Evolutionary conservation across 108 stramenopile genomes (phyloP).

Genomic region (Skeletonema marinoi): DNA sequence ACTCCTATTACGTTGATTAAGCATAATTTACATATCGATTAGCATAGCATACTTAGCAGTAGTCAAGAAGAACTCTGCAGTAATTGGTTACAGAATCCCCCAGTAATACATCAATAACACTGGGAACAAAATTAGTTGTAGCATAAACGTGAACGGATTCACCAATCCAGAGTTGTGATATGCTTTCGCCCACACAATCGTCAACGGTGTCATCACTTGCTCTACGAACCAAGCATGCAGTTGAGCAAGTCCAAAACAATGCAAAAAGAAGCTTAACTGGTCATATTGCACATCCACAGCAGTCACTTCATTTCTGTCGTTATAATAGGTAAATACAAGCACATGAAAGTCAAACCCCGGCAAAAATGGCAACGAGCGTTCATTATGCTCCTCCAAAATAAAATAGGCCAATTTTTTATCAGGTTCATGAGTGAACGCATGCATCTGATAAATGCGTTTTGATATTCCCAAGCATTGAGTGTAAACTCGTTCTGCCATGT

Average conservation of each 20-base stretch:
- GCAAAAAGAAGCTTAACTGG: conserved; percentile 48
- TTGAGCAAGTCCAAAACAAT: conserved; percentile 45
- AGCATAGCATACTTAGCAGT: too few relatives aligned
- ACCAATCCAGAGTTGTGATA: conserved; percentile 34
- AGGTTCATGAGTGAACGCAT: conserved; percentile 44
- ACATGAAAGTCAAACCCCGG: conserved; percentile 48
- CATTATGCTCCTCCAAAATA: conserved; percentile 45
- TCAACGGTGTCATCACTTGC: conserved; percentile 30
- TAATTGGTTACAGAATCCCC: not conserved
- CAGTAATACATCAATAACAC: conserved; percentile 7
- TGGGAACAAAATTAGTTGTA: conserved; percentile 41
- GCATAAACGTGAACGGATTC: conserved; percentile 42
- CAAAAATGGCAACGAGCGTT: conserved; percentile 30
- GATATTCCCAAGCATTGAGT: conserved; percentile 43
- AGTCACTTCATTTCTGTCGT: conserved; percentile 39
- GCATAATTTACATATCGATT: too few relatives aligned
- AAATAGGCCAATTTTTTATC: conserved; percentile 39
- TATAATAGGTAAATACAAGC: conserved; percentile 42
- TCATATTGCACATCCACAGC: conserved; percentile 47
- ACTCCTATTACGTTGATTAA: too few relatives aligned
- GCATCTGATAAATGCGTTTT: conserved; percentile 46
- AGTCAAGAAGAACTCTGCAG: not conserved
- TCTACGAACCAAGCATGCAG: conserved; percentile 37
- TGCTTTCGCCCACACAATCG: conserved; percentile 32
- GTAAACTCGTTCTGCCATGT: conserved; percentile 33